Evolutionary conservation across 2,329 filamentous ascomycete species (phyloP).

Genomic region (Alternaria consortialis): DNA sequence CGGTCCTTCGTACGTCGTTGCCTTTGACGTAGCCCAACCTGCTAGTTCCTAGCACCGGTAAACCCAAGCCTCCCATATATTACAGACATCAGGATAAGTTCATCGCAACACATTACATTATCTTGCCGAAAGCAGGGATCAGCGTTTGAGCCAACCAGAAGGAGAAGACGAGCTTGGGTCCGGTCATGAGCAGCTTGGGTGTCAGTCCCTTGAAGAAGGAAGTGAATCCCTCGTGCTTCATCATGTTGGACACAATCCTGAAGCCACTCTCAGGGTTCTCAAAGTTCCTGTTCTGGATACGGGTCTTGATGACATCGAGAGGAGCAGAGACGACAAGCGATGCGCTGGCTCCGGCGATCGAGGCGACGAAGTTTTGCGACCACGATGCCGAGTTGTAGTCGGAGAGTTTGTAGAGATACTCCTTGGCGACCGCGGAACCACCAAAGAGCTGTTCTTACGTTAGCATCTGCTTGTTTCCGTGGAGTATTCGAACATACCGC

Average conservation of each 20-base stretch:
- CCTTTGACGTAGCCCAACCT: conserved; percentile 26
- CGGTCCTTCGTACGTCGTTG: conserved; percentile 21
- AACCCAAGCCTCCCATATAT: conserved; percentile 34
- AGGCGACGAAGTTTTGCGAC: conserved; percentile 97
- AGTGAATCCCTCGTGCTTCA: conserved; percentile 82
- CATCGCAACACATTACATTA: conserved; percentile 57
- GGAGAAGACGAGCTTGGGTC: conserved; percentile 97
- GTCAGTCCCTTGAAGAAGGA: conserved; percentile 98
- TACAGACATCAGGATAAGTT: conserved; percentile 36
- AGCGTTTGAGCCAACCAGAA: conserved; percentile 99
- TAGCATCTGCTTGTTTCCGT: conserved; percentile 13
- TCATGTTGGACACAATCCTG: conserved; percentile 91
- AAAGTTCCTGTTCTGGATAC: conserved; percentile 97
- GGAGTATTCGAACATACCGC: conserved; percentile 69
- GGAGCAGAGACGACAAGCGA: conserved; percentile 98
- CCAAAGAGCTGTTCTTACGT: conserved; percentile 77
- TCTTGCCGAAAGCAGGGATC: conserved; percentile 87
- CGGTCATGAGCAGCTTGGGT: conserved; percentile 98
- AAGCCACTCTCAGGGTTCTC: conserved; percentile 96
- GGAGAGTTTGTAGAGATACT: conserved; percentile 86
- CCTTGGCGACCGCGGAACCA: conserved; percentile 96
- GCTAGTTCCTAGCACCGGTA: conserved; percentile 25
- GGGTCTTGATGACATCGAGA: conserved; percentile 97
- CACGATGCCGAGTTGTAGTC: conserved; percentile 97
- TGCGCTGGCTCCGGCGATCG: conserved; percentile 91